Evolutionary conservation across 129 eudicot species (phyloP), one percentile per base, ranked within the genome.

Genomic region (Calendula officinalis): DNA sequence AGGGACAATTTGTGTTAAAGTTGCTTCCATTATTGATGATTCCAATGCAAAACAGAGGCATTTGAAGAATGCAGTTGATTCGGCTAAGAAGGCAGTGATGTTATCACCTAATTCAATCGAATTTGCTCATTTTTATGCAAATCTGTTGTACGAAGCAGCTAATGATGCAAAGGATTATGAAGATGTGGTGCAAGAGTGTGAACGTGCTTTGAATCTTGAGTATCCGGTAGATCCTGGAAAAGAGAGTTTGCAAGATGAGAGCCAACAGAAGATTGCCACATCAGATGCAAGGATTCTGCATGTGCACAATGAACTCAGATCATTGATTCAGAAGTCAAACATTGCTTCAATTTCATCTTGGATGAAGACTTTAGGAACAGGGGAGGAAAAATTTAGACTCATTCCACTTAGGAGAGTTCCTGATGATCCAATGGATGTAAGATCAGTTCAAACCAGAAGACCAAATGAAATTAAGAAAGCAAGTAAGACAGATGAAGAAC

Each of bases 381-480:
- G 88, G 27, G 99, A 88, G 67, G 95, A 94, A 60, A 89, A 77
- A 73, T 77, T 89, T 62, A 75, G 87, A 82, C 69, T 86, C 69
- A 80, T 94, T 72, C 99, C 95, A 1, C 52, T 85, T 11, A 73
- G 96, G 76, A 85, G 95, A 70, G 70, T 60, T 50, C 51, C 91
- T 4, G 99, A 88, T 59, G 96, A 92, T 63, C 99, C 99, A 13
- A 81, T 94, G 99, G 99, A 94, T 77, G 22, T 79, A 52, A 81
- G 80, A 52, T 66, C 61, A 46, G 86, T 74, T 64, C 95, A 84
- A 78, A 67, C 78, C n/a, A 69, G 84, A 68, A 72, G 91, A 75
- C 89, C 91, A 1, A 92, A 92, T 77, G 99, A 92, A 69, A 83
- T 94, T 48, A 94, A 89, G 84, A 94, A 94, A 80, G 99, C 83